Conservation (phyloP, 2,329 filamentous ascomycete species). For the Cladosporium phlei region DNA sequence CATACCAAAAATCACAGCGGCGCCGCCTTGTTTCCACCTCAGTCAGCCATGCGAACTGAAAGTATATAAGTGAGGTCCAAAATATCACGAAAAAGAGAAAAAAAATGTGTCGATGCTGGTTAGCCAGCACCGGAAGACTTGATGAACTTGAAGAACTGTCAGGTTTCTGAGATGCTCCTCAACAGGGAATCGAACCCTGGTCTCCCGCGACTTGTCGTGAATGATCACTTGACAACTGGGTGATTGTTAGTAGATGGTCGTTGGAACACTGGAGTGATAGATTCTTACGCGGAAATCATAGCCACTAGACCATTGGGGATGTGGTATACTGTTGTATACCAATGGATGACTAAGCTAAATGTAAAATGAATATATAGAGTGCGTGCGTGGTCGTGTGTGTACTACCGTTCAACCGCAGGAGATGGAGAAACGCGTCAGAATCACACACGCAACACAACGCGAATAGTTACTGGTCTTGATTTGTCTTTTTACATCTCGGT, state of each 20-base stretch:
- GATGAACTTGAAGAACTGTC: constrained; percentile 7
- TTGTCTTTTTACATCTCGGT: too few species aligned
- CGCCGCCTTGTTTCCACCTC: background rate
- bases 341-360: too few species aligned
- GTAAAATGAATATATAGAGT: too few species aligned
- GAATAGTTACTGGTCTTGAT: too few species aligned
- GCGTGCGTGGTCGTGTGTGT: too few species aligned
- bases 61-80: background rate
- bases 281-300: constrained; percentile 9
- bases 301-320: constrained; percentile 8
- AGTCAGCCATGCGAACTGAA: background rate
- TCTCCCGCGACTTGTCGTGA: constrained; percentile 10
- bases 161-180: constrained; percentile 9
- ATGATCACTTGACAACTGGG: too few species aligned
- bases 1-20: background rate
- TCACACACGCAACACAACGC: too few species aligned
- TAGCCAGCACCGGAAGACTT: constrained; percentile 9
- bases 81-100: constrained; percentile 4
- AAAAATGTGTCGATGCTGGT: constrained; percentile 8
- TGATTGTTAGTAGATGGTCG: too few species aligned
- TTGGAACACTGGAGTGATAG: too few species aligned
- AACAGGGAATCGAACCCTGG: constrained; percentile 14
- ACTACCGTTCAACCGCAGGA: too few species aligned
- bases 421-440: too few species aligned
- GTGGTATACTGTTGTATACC: too few species aligned